Base-by-base conservation (phyloP, 2,329 filamentous ascomycete species). In the Aspergillus intermedius region DNA sequence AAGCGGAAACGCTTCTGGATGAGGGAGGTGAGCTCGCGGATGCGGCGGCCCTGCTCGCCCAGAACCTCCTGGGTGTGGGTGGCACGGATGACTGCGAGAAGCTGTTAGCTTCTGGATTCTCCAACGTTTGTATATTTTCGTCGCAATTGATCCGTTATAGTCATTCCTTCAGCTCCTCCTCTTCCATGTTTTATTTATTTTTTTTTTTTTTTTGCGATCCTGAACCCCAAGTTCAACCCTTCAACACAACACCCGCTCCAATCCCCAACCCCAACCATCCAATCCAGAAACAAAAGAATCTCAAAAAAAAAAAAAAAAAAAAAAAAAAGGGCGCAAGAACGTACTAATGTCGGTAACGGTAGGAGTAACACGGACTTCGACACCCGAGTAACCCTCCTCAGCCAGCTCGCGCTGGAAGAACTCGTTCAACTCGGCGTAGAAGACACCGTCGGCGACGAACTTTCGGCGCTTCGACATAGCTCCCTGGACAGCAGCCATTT, bases 1-100 rank as follows among this genome's bases (percentile, higher is more conserved):
- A 98, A 98, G 84, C 96, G 96, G 88, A 98, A 98, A 74, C 93
- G 91, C 88, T 98, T 97, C 83, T 98, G 94, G 83, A 98, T 98
- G 74, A 98, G 87, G 71, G 90, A 96, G 74, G 93, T 98, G 78
- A 98, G 90, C 84, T 98, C 93, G 77, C 93, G 91, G 78, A 98
- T 98, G 81, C 93, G 89, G 81, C 93, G 91, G 72, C 93, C 93
- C 84, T 98, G 93, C 86, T 98, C 93, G 73, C 93, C 93, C 71
- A 98, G 89, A 66, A 98, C 94, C 82, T 98, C 94, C 82, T 98
- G 93, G 73, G 93, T 98, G 86, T 98, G 93, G 72, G 93, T 98
- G 74, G 93, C 93, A 77, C 93, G 93, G 83, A 98, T 95, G 84
- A 98, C 76, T 79, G 61, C 50, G 54, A 54, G 51, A 47, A 59